Evolutionary conservation across 768 basidiomycete genomes (phyloP), one percentile per base, ranked within the genome.

Genomic region (Kwoniella europaea): DNA sequence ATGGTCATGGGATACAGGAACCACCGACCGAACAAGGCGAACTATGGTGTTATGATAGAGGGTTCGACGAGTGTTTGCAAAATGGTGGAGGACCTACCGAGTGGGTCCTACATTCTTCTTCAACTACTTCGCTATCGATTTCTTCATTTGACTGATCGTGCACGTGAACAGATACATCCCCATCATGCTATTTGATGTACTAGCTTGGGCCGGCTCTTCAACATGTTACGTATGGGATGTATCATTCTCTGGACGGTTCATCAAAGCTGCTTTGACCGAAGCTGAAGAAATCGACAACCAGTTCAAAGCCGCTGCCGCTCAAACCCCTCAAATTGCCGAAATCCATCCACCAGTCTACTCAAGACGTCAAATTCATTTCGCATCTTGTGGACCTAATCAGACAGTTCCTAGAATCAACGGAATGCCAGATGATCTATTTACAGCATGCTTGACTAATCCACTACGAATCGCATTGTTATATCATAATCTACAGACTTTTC

Each of bases 21-120:
- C 76, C 79, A 5, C 79, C 79, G 22, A 81, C 79, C 13, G 78
- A 81, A 53, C 78, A 78, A 5, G 79, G 79, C 5, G 79, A 81
- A 69, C 56, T 81, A 43, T 81, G 79, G 79, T 79, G 78, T 55
- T 79, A 81, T 60, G 79, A 81, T 65, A 68, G 65, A 46, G 63
- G 65, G 4, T 81, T 81, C 50, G 79, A 81, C 44, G 78, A 81
- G 35, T 77, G 74, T 62, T 61, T 71, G 6, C 58, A 71, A 16
- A 64, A 69, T 29, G 78, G 79, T 4, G 53, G 67, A 27, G 78
- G 76, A 9, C 78, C 79, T 0, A 71, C 74, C 43, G 79, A 81
- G 79, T 81, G 52, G 57, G 79, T 73, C 35, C 35, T 7, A 35
- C 0, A 62, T 43, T 43, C n/a, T 20, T 52, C 20, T 13, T 4